Percentiles rank a stretch among this genome's conserved stretches.
phyloP scores from a whole-genome alignment of 257 asterid species.

The Solanum clarkiae region DNA sequence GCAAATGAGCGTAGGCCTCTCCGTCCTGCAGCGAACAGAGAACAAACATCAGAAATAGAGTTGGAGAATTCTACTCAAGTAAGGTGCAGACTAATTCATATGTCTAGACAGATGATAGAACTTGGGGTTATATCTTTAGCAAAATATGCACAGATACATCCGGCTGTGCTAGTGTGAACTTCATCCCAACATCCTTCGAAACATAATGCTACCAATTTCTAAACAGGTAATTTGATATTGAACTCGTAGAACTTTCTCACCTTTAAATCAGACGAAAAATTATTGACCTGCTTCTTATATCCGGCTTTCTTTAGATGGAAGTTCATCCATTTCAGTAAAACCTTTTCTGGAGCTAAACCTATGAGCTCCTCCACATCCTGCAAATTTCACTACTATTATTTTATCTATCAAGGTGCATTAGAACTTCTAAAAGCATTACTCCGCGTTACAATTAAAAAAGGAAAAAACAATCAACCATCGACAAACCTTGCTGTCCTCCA shows the following conservation, averaged over 20 bases:
- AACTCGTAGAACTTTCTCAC: conserved; percentile 16
- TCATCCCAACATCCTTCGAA: not conserved
- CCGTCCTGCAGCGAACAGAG: conserved; percentile 51
- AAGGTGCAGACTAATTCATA: not conserved
- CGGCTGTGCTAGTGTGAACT: not conserved
- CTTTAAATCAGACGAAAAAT: conserved; percentile 91
- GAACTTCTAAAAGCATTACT: not conserved
- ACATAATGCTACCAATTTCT: not conserved
- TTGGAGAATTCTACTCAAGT: not conserved
- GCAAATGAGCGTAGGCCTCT: conserved; percentile 88
- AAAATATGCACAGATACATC: not conserved
- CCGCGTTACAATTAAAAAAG: not conserved
- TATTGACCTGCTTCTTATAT: conserved; percentile 53
- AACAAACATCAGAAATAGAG: not conserved
- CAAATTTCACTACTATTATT: not conserved
- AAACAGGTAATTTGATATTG: not conserved
- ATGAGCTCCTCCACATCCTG: conserved; percentile 92
- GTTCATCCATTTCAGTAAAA: conserved; percentile 91
- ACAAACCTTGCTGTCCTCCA: conserved; percentile 77
- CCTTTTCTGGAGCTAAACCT: conserved; percentile 66
- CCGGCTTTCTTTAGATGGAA: conserved; percentile 86
- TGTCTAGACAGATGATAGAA: not conserved
- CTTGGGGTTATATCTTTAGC: not conserved
- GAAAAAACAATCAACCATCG: conserved; percentile 5
- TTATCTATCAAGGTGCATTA: not conserved